These are phyloP conservation scores for Plantago elongata DNA, from an alignment of 257 asterid genomes.

Conservation along the genomic window DNA sequence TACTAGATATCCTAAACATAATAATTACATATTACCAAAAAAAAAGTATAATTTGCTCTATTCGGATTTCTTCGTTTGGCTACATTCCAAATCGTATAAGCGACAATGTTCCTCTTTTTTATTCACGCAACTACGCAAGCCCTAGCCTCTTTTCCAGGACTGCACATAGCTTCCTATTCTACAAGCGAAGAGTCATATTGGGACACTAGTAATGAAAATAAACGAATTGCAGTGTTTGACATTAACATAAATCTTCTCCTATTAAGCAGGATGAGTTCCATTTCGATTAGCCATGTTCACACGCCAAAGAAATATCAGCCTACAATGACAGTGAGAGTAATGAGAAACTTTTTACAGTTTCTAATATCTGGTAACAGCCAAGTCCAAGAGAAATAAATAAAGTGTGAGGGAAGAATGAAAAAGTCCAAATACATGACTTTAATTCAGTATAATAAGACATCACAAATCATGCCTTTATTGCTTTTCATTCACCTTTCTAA, in stretches of 20 bases:
- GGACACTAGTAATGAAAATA: background rate
- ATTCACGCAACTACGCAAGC: constrained; percentile 1
- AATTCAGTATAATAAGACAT: constrained; percentile 16
- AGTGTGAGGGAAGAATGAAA: background rate
- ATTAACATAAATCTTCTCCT: constrained; percentile 1
- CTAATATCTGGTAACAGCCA: constrained; percentile 9
- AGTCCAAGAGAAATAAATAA: background rate
- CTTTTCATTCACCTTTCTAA: background rate
- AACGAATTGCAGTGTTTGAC: constrained; percentile 1
- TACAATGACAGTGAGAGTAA: background rate
- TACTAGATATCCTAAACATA: constrained; percentile 11
- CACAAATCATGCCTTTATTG: constrained; percentile 7
- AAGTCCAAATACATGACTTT: background rate
- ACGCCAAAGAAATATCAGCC: constrained; percentile 10
- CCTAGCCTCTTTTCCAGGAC: background rate
- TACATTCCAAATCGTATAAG: background rate
- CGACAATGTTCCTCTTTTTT: constrained; percentile 19
- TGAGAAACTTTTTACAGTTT: background rate
- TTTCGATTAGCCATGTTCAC: background rate
- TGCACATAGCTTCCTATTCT: background rate
- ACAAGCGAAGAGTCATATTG: background rate
- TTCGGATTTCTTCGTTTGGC: constrained; percentile 9
- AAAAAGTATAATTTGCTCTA: constrained; percentile 5
- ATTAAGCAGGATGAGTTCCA: constrained; percentile 1
- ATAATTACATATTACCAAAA: constrained; percentile 4